These are phyloP conservation scores for Cryphonectria carpinicola DNA, from an alignment of 2,329 filamentous ascomycete genomes.

Conservation along the genomic window DNA sequence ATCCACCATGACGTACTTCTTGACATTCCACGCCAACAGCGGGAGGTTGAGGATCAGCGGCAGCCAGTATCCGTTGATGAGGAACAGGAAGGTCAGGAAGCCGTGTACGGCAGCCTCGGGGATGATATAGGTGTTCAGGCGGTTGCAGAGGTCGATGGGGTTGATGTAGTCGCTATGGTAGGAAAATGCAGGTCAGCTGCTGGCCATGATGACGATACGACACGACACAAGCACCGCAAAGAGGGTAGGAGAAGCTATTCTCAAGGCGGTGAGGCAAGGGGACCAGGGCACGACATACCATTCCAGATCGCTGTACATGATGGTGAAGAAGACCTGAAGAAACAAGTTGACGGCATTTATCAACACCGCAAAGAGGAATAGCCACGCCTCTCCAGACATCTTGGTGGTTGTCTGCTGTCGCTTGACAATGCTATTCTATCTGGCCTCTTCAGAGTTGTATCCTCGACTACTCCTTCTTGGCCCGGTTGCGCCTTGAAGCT, in stretches of 20 bases:
- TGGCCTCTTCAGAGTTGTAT: background rate
- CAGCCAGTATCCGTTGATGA: constrained; percentile 99
- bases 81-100: constrained; percentile 92
- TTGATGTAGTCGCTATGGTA: constrained; percentile 92
- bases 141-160: constrained; percentile 99
- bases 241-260: background rate
- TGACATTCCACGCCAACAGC: constrained; percentile 89
- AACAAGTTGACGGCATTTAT: constrained; percentile 99
- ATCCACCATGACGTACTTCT: constrained; percentile 76
- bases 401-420: constrained; percentile 36
- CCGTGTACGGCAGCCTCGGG: constrained; percentile 97
- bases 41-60: constrained; percentile 91
- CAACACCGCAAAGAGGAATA: constrained; percentile 95
- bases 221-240: background rate
- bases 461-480: background rate
- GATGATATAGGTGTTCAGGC: constrained; percentile 98
- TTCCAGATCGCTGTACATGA: constrained; percentile 99
- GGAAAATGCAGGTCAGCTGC: constrained; percentile 16
- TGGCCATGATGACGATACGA: constrained; percentile 9
- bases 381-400: constrained; percentile 98
- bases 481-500: constrained; percentile 7
- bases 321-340: constrained; percentile 99
- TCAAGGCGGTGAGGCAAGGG: background rate
- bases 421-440: constrained; percentile 7
- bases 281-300: constrained; percentile 63